These are phyloP conservation scores for Solanum boliviense DNA, from an alignment of 257 asterid species.

Conservation along the genomic window DNA sequence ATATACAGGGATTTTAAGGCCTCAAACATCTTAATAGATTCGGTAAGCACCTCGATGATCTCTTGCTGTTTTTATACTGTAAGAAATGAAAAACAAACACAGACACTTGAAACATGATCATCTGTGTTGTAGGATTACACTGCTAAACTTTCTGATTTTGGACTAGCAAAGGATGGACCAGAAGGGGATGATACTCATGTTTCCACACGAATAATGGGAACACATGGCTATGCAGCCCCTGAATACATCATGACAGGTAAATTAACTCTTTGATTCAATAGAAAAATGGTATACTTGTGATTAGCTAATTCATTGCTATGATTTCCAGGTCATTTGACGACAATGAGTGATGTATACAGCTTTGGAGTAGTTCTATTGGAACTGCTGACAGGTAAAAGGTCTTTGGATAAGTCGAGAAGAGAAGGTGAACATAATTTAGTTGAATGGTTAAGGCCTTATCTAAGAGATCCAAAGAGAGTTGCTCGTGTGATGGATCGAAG, in stretches of 20 bases:
- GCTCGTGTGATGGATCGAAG: neutral
- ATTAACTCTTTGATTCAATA: neutral
- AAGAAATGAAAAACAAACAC: neutral
- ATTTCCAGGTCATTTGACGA: constrained; percentile 5
- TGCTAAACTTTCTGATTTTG: constrained; percentile 3
- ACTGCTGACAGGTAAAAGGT: constrained; percentile 1
- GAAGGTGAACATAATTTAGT: neutral
- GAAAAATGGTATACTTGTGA: neutral
- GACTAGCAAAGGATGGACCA: constrained; percentile 6
- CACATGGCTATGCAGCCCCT: constrained; percentile 5
- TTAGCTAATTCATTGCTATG: neutral
- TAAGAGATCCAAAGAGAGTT: constrained; percentile 5
- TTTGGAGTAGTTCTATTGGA: constrained; percentile 4
- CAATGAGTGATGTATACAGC: constrained; percentile 5
- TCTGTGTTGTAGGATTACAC: neutral
- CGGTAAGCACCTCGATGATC: neutral
- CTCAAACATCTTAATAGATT: constrained; percentile 1
- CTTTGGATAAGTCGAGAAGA: neutral
- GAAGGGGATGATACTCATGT: constrained; percentile 6
- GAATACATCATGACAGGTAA: constrained; percentile 7
- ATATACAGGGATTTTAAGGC: constrained; percentile 7
- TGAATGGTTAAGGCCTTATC: constrained; percentile 2
- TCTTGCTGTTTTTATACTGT: neutral
- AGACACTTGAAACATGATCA: neutral
- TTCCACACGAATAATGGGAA: constrained; percentile 4